Evolutionary conservation across 345 rosid genomes (phyloP), one percentile per base, ranked within the genome.

Genomic region (Hirschfeldia incana): DNA sequence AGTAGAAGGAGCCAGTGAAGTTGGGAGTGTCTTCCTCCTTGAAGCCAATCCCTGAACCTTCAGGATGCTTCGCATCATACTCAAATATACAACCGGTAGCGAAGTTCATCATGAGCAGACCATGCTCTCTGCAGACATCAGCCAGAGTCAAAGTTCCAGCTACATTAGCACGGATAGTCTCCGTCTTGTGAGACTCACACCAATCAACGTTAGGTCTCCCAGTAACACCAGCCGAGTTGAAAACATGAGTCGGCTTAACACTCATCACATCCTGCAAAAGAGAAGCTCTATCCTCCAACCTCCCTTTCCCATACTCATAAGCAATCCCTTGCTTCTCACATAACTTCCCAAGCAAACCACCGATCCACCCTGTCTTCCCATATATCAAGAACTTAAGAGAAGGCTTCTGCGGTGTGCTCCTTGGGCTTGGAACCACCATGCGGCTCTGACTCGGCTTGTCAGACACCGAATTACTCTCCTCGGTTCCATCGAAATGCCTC

Each of bases 81-180:
- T 91, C 97, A 28, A 89, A 91, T 67, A 91, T 91, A 69, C 92
- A 91, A 73, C 94, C 92, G n/a, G 97, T 91, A 46, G 92, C 92
- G 73, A 84, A 91, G 61, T 91, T 91, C 73, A 91, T 67, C 94
- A 91, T 80, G 36, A 89, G 73, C 33, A 91, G 82, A 29, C 80
- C 86, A 26, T 89, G 83, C 77, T 89, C 94, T 85, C 90, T 86
- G 85, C 97, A 91, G 16, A 89, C 86, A 70, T 91, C 92, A 49
- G 92, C 97, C 70, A 91, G 83, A 15, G 94, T 89, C 73, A 89
- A 77, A n/a, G 94, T 87, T 6, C 94, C 97, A 57, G 87, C 82
- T 21, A 91, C 97, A 21, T 91, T 91, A 72, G 94, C 81, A 51
- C 92, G 87, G 70, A 89, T 88, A 10, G 97, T 91, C 78, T 89